Evolutionary conservation across 1,284 basidiomycete species (phyloP).

Genomic region (Cerrena zonata): DNA sequence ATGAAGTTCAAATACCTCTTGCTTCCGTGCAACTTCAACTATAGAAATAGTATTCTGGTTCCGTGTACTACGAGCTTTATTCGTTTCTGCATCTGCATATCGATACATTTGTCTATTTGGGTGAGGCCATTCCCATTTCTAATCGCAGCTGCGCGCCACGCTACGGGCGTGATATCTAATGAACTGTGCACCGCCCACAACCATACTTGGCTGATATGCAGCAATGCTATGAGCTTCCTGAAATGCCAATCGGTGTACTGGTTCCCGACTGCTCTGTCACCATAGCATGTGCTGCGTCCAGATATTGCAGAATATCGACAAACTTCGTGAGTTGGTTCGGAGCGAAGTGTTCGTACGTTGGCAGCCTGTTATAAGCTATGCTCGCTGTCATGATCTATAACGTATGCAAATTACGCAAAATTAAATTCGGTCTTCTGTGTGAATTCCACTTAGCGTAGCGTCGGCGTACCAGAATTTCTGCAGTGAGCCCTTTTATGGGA

Average conservation of each 20-base stretch:
- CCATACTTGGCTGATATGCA: no score
- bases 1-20: no score
- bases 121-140: no score
- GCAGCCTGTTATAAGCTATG: constrained; percentile 45
- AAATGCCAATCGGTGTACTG: not conserved
- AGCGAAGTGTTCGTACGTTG: constrained; percentile 49
- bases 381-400: constrained; percentile 53
- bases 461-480: constrained; percentile 67
- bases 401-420: not conserved
- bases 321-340: constrained; percentile 33
- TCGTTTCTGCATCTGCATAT: no score
- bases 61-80: no score
- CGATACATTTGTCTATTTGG: no score
- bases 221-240: not conserved
- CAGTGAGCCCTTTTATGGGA: constrained; percentile 75
- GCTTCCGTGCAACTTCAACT: no score
- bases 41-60: no score
- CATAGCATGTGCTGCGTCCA: constrained; percentile 15
- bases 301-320: constrained; percentile 19
- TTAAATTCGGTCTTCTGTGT: not conserved
- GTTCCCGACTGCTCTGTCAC: constrained; percentile 9
- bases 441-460: no score
- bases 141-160: not conserved
- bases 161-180: no score
- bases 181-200: no score